phyloP scores from a whole-genome alignment of 108 stramenopile species.

The Stephanodiscus minutulus region DNA sequence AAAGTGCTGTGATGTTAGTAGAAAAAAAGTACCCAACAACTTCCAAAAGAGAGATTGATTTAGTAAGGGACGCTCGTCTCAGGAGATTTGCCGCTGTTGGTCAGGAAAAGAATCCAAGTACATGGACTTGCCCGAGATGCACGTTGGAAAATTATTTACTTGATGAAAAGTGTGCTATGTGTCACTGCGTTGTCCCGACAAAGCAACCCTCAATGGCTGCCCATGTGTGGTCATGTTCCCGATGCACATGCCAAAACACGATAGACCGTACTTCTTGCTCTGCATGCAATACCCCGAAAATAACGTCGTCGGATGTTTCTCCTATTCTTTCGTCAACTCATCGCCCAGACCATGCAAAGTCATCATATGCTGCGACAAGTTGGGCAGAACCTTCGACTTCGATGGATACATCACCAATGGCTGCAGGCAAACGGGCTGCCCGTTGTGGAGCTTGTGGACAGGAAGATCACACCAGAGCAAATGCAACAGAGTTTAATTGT shows the following conservation, averaged over 20 bases:
- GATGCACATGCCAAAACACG: conserved; percentile 9
- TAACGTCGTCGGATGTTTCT: background rate
- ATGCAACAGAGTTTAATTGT: conserved; percentile 49
- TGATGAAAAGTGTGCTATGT: conserved; percentile 13
- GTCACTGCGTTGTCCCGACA: no score
- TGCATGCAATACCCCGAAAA: conserved; percentile 6
- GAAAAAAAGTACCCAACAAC: conserved; percentile 4
- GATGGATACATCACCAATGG: background rate
- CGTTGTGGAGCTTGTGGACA: conserved; percentile 57
- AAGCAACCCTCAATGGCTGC: no score
- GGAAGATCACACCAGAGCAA: conserved; percentile 52
- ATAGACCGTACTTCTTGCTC: background rate
- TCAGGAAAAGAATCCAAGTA: background rate
- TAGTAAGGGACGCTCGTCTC: conserved; percentile 30
- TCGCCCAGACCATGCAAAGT: conserved; percentile 4
- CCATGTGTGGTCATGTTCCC: conserved; percentile 11
- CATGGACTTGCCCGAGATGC: conserved; percentile 18
- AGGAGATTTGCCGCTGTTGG: conserved; percentile 16
- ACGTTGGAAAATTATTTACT: conserved; percentile 6
- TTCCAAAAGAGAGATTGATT: background rate
- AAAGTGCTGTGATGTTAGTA: background rate
- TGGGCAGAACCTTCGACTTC: background rate
- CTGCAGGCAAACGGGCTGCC: conserved; percentile 17
- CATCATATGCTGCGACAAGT: background rate
- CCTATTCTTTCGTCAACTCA: background rate